phyloP scores from a whole-genome alignment of 768 basidiomycete species.

The Mycena pura region DNA sequence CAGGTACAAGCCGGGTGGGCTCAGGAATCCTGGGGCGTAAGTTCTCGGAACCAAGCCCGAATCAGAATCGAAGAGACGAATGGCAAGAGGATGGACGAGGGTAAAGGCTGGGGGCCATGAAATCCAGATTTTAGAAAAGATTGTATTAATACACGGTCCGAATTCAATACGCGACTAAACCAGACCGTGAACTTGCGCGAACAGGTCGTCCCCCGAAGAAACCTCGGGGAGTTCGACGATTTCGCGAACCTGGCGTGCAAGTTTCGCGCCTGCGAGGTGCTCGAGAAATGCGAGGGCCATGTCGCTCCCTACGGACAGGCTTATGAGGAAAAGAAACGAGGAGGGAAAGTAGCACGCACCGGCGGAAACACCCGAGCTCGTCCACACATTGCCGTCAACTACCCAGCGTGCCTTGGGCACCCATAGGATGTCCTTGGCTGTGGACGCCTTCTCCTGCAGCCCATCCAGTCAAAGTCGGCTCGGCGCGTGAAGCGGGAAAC shows the following conservation, averaged over 20 bases:
- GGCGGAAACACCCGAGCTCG: conserved; percentile 40
- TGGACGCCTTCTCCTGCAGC: conserved; percentile 12
- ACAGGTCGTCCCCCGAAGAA: conserved; percentile 25
- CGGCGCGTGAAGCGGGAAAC: background rate
- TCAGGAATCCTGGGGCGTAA: no score
- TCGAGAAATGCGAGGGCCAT: conserved; percentile 44
- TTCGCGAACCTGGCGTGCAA: conserved; percentile 24
- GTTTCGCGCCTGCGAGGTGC: conserved; percentile 34
- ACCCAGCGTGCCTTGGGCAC: conserved; percentile 44
- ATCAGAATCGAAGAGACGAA: no score
- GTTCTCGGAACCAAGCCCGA: no score
- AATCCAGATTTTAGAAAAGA: no score
- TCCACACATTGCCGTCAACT: conserved; percentile 43
- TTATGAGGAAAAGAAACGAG: background rate
- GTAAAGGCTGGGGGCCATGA: no score
- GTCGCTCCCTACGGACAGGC: conserved; percentile 33
- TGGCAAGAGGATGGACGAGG: no score
- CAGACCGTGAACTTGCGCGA: conserved; percentile 28
- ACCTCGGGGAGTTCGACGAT: conserved; percentile 26
- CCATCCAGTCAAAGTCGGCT: background rate
- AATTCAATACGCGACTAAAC: conserved; percentile 5
- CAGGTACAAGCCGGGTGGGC: no score
- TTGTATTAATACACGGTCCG: background rate
- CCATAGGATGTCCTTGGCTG: conserved; percentile 35
- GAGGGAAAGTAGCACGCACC: conserved; percentile 24